A percentile compares a stretch with the other conserved stretches of the same genome.
Evolutionary conservation across 1,284 basidiomycete genomes (phyloP).

Genomic region (Rhizopogon parksii): DNA sequence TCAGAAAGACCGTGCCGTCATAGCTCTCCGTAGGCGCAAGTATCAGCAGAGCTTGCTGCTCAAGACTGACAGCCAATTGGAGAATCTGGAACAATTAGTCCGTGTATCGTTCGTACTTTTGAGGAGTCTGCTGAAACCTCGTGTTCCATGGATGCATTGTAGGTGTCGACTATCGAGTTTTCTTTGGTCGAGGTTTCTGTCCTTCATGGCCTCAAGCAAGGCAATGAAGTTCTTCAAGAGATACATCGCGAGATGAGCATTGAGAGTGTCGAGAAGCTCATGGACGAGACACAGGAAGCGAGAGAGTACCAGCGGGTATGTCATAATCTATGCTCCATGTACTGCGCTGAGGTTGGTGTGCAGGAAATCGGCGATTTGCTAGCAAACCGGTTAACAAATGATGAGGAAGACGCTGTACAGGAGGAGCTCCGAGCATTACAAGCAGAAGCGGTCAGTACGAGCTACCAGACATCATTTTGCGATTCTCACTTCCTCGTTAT

Average conservation of each 20-base stretch:
- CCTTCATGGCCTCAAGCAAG: constrained; percentile 87
- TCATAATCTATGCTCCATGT: constrained; percentile 2
- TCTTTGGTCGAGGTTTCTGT: constrained; percentile 91
- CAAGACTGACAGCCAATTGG: constrained; percentile 88
- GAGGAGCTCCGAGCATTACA: constrained; percentile 71
- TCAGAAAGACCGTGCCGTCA: constrained; percentile 80
- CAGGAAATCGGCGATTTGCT: constrained; percentile 92
- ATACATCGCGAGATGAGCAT: constrained; percentile 91
- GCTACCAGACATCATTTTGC: constrained; percentile 13
- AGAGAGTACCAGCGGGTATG: constrained; percentile 84
- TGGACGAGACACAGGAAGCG: constrained; percentile 90
- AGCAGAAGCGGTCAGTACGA: constrained; percentile 42
- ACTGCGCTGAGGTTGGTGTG: constrained; percentile 1
- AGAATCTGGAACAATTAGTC: constrained; percentile 86
- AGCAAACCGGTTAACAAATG: constrained; percentile 71
- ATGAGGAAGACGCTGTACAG: constrained; percentile 93
- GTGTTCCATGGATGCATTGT: background rate
- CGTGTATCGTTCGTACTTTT: constrained; percentile 32
- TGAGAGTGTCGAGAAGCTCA: constrained; percentile 87
- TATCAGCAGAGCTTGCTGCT: constrained; percentile 85
- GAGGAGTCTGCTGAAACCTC: background rate
- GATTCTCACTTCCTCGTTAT: constrained; percentile 1
- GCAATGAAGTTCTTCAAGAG: constrained; percentile 87
- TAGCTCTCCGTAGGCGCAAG: constrained; percentile 83
- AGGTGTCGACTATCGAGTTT: constrained; percentile 97